These are phyloP conservation scores for Picea abies DNA, from an alignment of 83 land plant species.

Conservation along the genomic window DNA sequence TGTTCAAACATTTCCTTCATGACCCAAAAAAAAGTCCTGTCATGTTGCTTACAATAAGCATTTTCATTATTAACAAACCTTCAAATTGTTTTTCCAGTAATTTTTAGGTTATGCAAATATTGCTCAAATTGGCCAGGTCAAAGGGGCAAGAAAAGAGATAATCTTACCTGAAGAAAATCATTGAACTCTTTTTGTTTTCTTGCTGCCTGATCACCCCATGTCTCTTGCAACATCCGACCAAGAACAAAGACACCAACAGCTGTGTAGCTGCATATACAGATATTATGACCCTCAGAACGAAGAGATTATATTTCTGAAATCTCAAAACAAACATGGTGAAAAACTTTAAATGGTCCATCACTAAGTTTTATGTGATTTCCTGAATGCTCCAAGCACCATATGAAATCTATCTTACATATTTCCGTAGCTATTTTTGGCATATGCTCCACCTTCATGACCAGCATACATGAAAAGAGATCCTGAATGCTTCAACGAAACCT, in stretches of 20 bases:
- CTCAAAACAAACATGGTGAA: background rate
- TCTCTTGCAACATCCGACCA: conserved; percentile 76
- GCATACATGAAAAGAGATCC: conserved; percentile 99
- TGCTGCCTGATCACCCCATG: conserved; percentile 84
- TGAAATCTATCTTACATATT: conserved; percentile 63
- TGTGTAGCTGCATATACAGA: conserved; percentile 66
- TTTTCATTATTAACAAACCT: no score
- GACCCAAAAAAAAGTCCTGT: background rate
- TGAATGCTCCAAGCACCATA: background rate
- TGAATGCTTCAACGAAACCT: conserved; percentile 98
- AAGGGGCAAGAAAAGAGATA: background rate
- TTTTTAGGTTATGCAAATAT: background rate
- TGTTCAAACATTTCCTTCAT: no score
- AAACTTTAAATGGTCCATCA: background rate
- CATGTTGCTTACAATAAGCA: background rate
- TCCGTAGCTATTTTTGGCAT: conserved; percentile 98
- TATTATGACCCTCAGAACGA: background rate
- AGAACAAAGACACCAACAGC: conserved; percentile 98
- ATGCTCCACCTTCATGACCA: conserved; percentile 95
- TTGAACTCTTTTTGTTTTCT: conserved; percentile 87
- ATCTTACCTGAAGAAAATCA: conserved; percentile 75
- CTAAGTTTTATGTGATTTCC: background rate
- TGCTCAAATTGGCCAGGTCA: background rate
- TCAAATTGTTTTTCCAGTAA: background rate
- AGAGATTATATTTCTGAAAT: background rate